phyloP scores from a whole-genome alignment of 2,329 filamentous ascomycete species.

The Colletotrichum agaves region DNA sequence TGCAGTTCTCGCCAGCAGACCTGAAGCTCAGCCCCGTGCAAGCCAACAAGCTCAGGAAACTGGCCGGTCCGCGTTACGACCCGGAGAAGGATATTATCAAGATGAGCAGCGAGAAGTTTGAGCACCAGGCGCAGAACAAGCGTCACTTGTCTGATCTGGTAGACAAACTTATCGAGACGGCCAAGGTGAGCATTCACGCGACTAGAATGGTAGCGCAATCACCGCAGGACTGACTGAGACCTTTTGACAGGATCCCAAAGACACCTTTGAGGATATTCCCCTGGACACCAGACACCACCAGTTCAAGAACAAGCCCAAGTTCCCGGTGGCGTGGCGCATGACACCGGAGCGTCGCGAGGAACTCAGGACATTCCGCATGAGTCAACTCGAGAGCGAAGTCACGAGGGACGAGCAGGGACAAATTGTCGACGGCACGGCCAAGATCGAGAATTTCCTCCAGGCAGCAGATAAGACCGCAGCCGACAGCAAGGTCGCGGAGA shows the following conservation, averaged over 20 bases:
- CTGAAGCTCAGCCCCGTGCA: constrained; percentile 76
- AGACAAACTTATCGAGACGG: constrained; percentile 76
- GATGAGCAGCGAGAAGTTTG: constrained; percentile 91
- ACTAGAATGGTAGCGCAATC: no score
- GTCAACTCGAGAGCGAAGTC: constrained; percentile 63
- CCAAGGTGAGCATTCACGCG: constrained; percentile 62
- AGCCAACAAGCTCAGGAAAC: constrained; percentile 84
- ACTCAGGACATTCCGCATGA: constrained; percentile 70
- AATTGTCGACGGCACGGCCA: constrained; percentile 67
- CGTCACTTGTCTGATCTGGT: constrained; percentile 88
- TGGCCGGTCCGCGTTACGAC: constrained; percentile 88
- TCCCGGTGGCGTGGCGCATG: constrained; percentile 87
- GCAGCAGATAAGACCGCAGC: constrained; percentile 37
- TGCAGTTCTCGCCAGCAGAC: constrained; percentile 85
- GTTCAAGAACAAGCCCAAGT: constrained; percentile 72
- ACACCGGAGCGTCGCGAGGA: constrained; percentile 74
- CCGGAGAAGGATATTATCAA: constrained; percentile 82
- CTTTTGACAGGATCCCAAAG: constrained; percentile 69
- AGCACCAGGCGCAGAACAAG: constrained; percentile 95
- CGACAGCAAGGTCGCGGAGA: constrained; percentile 47
- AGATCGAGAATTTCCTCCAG: constrained; percentile 55
- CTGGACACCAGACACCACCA: constrained; percentile 89
- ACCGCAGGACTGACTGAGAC: constrained; percentile 13
- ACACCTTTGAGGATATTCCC: constrained; percentile 89
- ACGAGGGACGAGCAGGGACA: constrained; percentile 62